Evolutionary conservation across 176 grass and related monocot species (phyloP).

Genomic region (Paspalum vaginatum): DNA sequence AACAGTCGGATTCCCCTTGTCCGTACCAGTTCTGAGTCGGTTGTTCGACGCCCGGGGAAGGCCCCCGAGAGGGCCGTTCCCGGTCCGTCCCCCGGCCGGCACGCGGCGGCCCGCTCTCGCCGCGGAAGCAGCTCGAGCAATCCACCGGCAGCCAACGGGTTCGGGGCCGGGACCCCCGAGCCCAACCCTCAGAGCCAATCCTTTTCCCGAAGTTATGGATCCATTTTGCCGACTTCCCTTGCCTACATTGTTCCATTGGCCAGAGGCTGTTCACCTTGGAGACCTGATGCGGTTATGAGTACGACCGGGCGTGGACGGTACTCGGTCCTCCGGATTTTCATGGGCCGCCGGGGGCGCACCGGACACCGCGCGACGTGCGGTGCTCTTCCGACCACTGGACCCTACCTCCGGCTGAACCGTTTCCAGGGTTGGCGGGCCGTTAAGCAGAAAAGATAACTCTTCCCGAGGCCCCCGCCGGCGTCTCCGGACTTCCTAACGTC

Average conservation of each 20-base stretch:
- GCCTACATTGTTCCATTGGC: constrained; percentile 61
- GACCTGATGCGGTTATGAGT: constrained; percentile 76
- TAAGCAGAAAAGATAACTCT: constrained; percentile 82
- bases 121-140: too few species aligned
- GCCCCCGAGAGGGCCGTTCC: too few species aligned
- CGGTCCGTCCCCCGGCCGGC: too few species aligned
- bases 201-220: constrained; percentile 70
- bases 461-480: constrained; percentile 50
- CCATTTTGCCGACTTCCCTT: constrained; percentile 78
- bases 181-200: constrained; percentile 64
- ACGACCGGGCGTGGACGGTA: constrained; percentile 43
- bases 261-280: constrained; percentile 52
- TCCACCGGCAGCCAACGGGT: not conserved
- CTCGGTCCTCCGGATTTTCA: constrained; percentile 69
- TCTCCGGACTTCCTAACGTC: too few species aligned
- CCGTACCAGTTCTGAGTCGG: constrained; percentile 64
- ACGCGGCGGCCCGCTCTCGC: too few species aligned
- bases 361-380: constrained; percentile 63
- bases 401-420: constrained; percentile 67
- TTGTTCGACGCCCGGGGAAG: constrained; percentile 54
- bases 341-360: constrained; percentile 58
- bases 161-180: constrained; percentile 46
- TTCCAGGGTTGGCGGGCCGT: constrained; percentile 64
- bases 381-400: constrained; percentile 62
- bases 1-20: constrained; percentile 77